A percentile compares a stretch with the other conserved stretches of the same genome.
Conservation (phyloP, 2,329 filamentous ascomycete species). For the Fusarium humuli region DNA sequence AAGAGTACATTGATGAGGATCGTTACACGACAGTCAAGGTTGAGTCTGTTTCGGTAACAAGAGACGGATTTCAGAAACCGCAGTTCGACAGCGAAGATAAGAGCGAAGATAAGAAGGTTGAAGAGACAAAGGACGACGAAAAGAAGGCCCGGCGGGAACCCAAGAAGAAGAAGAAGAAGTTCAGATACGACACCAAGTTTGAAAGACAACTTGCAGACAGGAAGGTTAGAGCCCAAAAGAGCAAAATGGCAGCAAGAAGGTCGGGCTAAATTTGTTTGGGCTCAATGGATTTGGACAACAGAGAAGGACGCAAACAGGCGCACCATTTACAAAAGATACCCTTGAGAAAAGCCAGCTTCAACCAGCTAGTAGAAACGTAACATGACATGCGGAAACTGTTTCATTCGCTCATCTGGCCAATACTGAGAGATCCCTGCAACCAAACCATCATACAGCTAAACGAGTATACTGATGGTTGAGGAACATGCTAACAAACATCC, state of each 20-base stretch:
- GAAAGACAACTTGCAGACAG: conserved; percentile 80
- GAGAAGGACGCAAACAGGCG: conserved; percentile 32
- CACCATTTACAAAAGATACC: conserved; percentile 50
- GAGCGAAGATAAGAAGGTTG: conserved; percentile 50
- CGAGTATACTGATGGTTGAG: conserved; percentile 34
- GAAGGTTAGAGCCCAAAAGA: conserved; percentile 70
- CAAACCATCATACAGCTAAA: conserved; percentile 36
- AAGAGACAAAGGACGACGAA: conserved; percentile 41
- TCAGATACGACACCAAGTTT: conserved; percentile 89
- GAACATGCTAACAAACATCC: conserved; percentile 35
- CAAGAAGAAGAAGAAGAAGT: conserved; percentile 90
- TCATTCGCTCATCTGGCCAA: conserved; percentile 46
- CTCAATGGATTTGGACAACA: conserved; percentile 22
- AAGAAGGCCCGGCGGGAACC: conserved; percentile 54
- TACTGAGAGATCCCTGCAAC: conserved; percentile 43
- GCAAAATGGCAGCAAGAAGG: conserved; percentile 57
- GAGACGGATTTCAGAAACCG: conserved; percentile 74
- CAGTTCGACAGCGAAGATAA: conserved; percentile 54
- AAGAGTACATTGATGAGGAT: conserved; percentile 97
- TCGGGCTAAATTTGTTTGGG: conserved; percentile 9
- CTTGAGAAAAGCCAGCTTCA: conserved; percentile 45
- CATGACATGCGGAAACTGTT: conserved; percentile 49
- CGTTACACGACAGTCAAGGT: conserved; percentile 95
- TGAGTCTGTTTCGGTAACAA: conserved; percentile 84
- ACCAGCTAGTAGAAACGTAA: conserved; percentile 49